A percentile compares a stretch with the other conserved stretches of the same genome.
Evolutionary conservation across 139 green algal species (phyloP).

Genomic region (Auxenochlorella pyrenoidosa): DNA sequence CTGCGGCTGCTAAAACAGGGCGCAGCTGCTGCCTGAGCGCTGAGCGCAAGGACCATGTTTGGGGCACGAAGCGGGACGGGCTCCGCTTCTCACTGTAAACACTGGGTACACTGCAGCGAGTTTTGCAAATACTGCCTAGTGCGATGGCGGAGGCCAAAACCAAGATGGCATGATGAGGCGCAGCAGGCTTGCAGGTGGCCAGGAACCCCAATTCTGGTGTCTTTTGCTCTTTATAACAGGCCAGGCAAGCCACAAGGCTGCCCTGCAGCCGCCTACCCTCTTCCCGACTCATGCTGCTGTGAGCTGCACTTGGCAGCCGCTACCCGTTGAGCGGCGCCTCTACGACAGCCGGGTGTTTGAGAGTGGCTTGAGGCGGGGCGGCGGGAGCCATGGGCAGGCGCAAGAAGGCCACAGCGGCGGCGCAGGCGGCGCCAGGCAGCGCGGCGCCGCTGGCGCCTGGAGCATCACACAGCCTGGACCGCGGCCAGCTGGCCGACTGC

Average conservation of each 20-base stretch:
- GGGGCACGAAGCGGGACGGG: not conserved
- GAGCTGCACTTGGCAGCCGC: not conserved
- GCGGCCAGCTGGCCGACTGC: slow-evolving; percentile 27
- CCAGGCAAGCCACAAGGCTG: not conserved
- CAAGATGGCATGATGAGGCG: too few relatives aligned
- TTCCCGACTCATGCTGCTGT: not conserved
- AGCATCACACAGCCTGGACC: not conserved
- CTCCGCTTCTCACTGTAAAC: not conserved
- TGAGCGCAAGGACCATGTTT: not conserved
- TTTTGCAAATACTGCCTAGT: too few relatives aligned
- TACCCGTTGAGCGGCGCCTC: not conserved
- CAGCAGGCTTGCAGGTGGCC: too few relatives aligned
- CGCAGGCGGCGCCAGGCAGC: not conserved
- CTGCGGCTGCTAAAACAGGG: not conserved
- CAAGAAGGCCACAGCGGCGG: not conserved
- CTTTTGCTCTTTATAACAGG: not conserved
- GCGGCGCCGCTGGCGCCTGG: not conserved
- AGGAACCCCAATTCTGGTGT: too few relatives aligned
- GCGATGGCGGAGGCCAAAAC: too few relatives aligned
- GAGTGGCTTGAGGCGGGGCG: not conserved
- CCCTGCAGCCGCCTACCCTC: not conserved
- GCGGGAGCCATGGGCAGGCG: slow-evolving; percentile 8
- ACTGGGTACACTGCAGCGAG: not conserved
- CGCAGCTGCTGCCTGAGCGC: not conserved
- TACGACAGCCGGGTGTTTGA: not conserved